Conservation (phyloP, 1,284 basidiomycete genomes). For the Pseudozyma sp. region DNA sequence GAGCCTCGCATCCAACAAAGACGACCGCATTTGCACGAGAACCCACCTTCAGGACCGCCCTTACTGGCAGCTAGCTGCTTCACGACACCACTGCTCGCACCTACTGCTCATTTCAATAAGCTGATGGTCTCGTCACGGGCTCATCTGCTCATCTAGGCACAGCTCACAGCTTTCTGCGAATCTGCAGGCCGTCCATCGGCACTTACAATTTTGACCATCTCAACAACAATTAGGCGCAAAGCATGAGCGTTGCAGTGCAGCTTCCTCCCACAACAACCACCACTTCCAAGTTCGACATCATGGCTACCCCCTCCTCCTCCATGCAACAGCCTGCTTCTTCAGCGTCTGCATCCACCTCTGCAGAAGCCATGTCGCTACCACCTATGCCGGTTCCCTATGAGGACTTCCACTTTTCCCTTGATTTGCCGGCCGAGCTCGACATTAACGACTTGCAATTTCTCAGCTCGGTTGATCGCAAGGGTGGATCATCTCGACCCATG, state of each 20-base stretch:
- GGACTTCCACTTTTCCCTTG: slow-evolving; percentile 62
- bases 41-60: too few relatives aligned
- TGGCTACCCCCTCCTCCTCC: slow-evolving; percentile 20
- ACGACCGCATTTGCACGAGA: too few relatives aligned
- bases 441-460: slow-evolving; percentile 53
- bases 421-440: slow-evolving; percentile 55
- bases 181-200: neutral
- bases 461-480: slow-evolving; percentile 45
- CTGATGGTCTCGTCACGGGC: too few relatives aligned
- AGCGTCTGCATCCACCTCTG: slow-evolving; percentile 10
- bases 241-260: slow-evolving; percentile 51
- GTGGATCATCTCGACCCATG: slow-evolving; percentile 49
- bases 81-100: too few relatives aligned
- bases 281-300: slow-evolving; percentile 23
- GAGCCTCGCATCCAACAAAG: too few relatives aligned
- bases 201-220: neutral
- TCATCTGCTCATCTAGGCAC: too few relatives aligned
- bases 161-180: neutral
- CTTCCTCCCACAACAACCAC: slow-evolving; percentile 20
- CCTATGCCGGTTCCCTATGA: slow-evolving; percentile 64
- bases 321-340: slow-evolving; percentile 13
- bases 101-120: too few relatives aligned
- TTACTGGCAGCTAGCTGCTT: too few relatives aligned
- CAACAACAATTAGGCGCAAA: slow-evolving; percentile 5
- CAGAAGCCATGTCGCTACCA: slow-evolving; percentile 44